Evolutionary conservation across 106 monocot genomes (phyloP).

Genomic region (Dioscorea zingiberensis): DNA sequence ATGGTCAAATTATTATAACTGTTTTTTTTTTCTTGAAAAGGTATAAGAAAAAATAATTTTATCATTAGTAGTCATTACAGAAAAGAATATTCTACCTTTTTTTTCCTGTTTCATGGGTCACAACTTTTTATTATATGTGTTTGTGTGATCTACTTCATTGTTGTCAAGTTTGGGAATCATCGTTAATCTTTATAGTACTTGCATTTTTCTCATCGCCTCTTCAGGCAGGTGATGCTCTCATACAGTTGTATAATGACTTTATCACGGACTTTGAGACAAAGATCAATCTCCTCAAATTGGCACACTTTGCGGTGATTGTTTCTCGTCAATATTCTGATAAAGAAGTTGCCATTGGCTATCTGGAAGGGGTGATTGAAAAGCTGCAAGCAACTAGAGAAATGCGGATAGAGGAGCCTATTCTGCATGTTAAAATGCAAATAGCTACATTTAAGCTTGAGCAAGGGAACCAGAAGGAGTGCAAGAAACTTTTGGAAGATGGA

Average conservation of each 20-base stretch:
- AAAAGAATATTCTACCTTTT: too few relatives aligned
- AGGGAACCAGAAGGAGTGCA: slow-evolving; percentile 77
- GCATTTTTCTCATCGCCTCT: background rate
- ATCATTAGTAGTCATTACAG: too few relatives aligned
- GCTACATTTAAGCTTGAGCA: slow-evolving; percentile 75
- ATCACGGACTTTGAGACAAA: slow-evolving; percentile 98
- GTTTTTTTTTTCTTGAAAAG: too few relatives aligned
- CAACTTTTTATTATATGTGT: too few relatives aligned
- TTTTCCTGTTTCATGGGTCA: too few relatives aligned
- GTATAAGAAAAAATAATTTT: too few relatives aligned
- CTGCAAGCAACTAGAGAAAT: slow-evolving; percentile 55
- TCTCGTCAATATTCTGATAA: slow-evolving; percentile 92
- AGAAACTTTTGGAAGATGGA: slow-evolving; percentile 88
- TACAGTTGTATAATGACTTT: slow-evolving; percentile 94
- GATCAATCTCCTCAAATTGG: slow-evolving; percentile 97
- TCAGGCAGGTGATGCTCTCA: slow-evolving; percentile 90
- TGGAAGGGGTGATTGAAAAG: slow-evolving; percentile 84
- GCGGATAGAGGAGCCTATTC: slow-evolving; percentile 73
- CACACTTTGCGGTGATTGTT: slow-evolving; percentile 80
- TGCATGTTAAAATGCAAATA: slow-evolving; percentile 96
- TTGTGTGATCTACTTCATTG: too few relatives aligned
- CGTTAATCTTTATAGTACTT: too few relatives aligned
- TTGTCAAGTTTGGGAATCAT: too few relatives aligned
- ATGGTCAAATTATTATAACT: too few relatives aligned
- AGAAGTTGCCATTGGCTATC: slow-evolving; percentile 81